phyloP scores from a whole-genome alignment of 257 asterid genomes.

The Salvia rosmarinus region DNA sequence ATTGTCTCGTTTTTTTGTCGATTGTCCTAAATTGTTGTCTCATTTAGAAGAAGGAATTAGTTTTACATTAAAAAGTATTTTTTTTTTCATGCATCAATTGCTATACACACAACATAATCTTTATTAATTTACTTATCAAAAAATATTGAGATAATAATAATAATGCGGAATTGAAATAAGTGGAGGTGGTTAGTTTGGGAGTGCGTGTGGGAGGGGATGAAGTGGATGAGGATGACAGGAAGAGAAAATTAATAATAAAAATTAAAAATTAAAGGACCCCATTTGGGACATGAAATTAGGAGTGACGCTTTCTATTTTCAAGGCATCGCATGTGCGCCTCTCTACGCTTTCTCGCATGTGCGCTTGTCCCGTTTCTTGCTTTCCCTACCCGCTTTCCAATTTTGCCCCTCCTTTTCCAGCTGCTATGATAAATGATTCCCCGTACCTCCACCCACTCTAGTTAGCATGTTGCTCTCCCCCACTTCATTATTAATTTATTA shows the following conservation, averaged over 20 bases:
- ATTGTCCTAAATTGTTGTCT: too few species aligned
- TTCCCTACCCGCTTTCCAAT: slow-evolving; percentile 41
- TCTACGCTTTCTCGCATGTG: slow-evolving; percentile 58
- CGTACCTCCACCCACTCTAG: slow-evolving; percentile 38
- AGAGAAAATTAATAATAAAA: neutral
- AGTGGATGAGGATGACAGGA: slow-evolving; percentile 20
- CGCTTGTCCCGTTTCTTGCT: slow-evolving; percentile 55
- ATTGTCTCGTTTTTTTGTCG: too few species aligned
- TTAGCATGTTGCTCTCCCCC: slow-evolving; percentile 36
- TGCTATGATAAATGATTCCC: slow-evolving; percentile 4
- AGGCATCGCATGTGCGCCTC: slow-evolving; percentile 61
- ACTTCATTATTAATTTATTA: slow-evolving; percentile 30
- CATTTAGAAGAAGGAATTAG: too few species aligned
- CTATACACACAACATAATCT: too few species aligned
- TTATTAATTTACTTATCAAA: too few species aligned
- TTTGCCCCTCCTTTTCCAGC: slow-evolving; percentile 16
- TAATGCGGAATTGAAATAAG: neutral
- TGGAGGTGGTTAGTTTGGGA: slow-evolving; percentile 17
- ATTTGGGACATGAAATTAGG: slow-evolving; percentile 40
- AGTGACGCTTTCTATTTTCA: slow-evolving; percentile 48
- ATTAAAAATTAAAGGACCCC: too few species aligned
- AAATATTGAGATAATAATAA: too few species aligned
- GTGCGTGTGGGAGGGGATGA: slow-evolving; percentile 41
- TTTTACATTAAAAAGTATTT: too few species aligned
- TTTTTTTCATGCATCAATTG: too few species aligned